phyloP scores from a whole-genome alignment of 257 asterid species.

The Solanum sparsipilum region DNA sequence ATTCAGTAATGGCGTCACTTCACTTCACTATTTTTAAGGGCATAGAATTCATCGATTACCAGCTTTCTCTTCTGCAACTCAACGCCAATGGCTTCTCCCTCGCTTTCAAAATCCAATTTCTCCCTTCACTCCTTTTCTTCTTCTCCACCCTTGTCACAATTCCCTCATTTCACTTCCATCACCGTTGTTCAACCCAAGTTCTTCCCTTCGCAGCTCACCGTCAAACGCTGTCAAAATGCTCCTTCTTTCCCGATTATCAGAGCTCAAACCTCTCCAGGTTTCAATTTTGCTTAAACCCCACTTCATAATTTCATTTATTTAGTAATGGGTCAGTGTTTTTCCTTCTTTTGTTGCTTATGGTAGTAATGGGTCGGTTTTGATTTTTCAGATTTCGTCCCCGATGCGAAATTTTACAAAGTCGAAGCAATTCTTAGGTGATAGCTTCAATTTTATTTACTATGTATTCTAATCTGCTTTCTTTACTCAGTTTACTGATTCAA shows the following conservation, averaged over 20 bases:
- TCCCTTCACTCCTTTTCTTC: not conserved
- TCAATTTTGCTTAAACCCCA: not conserved
- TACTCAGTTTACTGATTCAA: not conserved
- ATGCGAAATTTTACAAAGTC: constrained; percentile 71
- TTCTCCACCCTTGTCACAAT: not conserved
- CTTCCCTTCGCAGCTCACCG: constrained; percentile 17
- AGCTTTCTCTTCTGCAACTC: not conserved
- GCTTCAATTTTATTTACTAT: not conserved
- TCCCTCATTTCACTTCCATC: constrained; percentile 12
- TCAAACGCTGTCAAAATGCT: constrained; percentile 9
- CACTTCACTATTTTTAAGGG: not conserved
- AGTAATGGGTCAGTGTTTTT: not conserved
- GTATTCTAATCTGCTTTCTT: not conserved
- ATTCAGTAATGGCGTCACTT: not conserved
- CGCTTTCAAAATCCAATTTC: not conserved
- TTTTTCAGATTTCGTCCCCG: constrained; percentile 51
- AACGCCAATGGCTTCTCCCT: not conserved
- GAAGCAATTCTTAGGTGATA: constrained; percentile 86
- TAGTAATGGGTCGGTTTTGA: not conserved
- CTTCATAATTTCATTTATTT: not conserved
- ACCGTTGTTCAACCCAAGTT: constrained; percentile 9
- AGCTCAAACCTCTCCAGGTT: constrained; percentile 42
- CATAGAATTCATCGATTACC: not conserved
- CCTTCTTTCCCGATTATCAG: constrained; percentile 28
- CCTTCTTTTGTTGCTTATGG: not conserved